Evolutionary conservation across 228 moss, liverwort and hornwort species (phyloP).

Genomic region (Sphagnum fallax): DNA sequence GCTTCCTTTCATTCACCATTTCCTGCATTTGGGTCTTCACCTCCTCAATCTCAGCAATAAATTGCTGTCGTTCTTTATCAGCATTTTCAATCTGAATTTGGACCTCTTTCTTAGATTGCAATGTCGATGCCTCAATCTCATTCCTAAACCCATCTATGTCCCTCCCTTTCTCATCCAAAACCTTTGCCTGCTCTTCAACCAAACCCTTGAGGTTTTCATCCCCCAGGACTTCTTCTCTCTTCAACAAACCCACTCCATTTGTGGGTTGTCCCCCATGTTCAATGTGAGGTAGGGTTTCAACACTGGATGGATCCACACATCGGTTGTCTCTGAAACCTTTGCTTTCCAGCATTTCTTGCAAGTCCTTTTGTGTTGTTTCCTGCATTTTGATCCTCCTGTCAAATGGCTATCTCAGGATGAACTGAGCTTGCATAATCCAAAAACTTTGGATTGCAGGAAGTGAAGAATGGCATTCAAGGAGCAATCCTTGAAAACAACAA

Average conservation of each 20-base stretch:
- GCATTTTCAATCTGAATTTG: conserved; percentile 12
- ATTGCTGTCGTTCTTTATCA: conserved; percentile 19
- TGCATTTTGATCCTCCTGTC: too few relatives aligned
- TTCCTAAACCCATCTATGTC: conserved; percentile 24
- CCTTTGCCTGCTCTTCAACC: conserved; percentile 20
- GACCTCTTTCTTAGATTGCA: conserved; percentile 14
- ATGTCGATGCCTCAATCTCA: conserved; percentile 24
- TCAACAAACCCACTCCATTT: background rate
- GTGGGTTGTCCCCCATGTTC: background rate
- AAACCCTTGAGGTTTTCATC: background rate
- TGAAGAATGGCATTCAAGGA: too few relatives aligned
- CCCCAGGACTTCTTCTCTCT: conserved; percentile 9
- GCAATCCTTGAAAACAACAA: too few relatives aligned
- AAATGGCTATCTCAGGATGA: too few relatives aligned
- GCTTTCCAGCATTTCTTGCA: too few relatives aligned
- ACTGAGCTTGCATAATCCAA: too few relatives aligned
- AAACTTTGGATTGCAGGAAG: too few relatives aligned
- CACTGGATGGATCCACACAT: conserved; percentile 2
- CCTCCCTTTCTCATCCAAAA: conserved; percentile 34
- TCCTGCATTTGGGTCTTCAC: conserved; percentile 16
- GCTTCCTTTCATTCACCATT: conserved; percentile 22
- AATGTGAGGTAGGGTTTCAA: conserved; percentile 4
- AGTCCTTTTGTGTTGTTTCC: too few relatives aligned
- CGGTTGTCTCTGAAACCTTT: too few relatives aligned
- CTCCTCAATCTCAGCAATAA: conserved; percentile 24